phyloP scores from a whole-genome alignment of 2,329 filamentous ascomycete species.

The Zymoseptoria pseudotritici region DNA sequence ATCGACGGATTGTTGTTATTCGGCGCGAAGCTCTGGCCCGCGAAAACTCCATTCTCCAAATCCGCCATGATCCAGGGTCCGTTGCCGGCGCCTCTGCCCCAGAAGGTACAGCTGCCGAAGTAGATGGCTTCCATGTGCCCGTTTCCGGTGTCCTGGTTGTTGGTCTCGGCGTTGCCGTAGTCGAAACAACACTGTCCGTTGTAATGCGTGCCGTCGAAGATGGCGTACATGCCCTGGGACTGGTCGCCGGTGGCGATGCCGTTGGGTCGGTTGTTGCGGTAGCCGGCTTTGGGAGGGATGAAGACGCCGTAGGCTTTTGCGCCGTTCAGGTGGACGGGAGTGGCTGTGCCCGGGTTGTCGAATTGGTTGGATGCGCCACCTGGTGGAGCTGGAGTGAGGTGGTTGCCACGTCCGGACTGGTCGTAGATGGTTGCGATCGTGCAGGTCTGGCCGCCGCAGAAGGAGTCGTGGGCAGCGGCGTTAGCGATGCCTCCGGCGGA shows the following conservation, averaged over 20 bases:
- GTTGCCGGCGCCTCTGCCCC: slow-evolving; percentile 50
- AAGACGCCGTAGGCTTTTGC: slow-evolving; percentile 59
- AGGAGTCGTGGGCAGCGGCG: slow-evolving; percentile 51
- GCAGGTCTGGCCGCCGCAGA: slow-evolving; percentile 55
- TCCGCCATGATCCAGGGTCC: slow-evolving; percentile 65
- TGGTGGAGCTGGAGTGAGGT: slow-evolving; percentile 54
- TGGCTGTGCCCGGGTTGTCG: slow-evolving; percentile 54
- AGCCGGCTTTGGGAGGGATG: slow-evolving; percentile 54
- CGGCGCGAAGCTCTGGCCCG: slow-evolving; percentile 39
- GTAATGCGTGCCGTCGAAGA: slow-evolving; percentile 54
- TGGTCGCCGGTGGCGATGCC: slow-evolving; percentile 50
- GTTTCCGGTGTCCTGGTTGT: slow-evolving; percentile 43
- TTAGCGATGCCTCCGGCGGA: slow-evolving; percentile 57
- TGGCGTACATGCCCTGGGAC: slow-evolving; percentile 54
- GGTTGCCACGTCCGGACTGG: slow-evolving; percentile 55
- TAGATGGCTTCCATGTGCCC: slow-evolving; percentile 66
- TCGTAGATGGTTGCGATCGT: slow-evolving; percentile 58
- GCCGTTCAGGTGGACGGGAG: slow-evolving; percentile 52
- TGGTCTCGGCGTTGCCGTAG: slow-evolving; percentile 38
- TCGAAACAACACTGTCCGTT: slow-evolving; percentile 47
- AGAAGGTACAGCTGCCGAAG: slow-evolving; percentile 49
- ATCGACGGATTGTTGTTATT: slow-evolving; percentile 50
- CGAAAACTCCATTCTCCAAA: slow-evolving; percentile 60
- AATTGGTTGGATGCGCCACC: slow-evolving; percentile 49
- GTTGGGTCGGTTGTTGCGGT: slow-evolving; percentile 50